Evolutionary conservation across 1,284 basidiomycete genomes (phyloP), one percentile per base, ranked within the genome.

Genomic region (Boletus chippewaensis): DNA sequence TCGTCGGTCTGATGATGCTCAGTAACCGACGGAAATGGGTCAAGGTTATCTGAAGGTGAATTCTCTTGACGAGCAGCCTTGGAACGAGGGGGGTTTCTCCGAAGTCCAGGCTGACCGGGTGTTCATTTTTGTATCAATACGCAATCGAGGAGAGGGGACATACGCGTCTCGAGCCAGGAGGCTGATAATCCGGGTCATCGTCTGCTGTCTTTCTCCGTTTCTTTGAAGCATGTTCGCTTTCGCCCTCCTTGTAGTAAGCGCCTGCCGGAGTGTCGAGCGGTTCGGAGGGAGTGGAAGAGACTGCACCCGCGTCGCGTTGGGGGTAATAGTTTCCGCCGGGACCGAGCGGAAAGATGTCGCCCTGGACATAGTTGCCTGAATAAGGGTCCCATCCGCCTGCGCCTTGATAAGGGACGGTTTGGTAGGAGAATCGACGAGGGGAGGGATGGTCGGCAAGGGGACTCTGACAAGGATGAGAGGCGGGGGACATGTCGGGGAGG

Each of bases 151-250:
- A 54, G 20, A 26, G 40, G 39, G 48, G 31, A 72, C 83, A 63
- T 64, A 83, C 80, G 59, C 81, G 77, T 70, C 75, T 77, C 47
- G 71, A 69, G 31, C 61, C 70, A 8, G 78, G 74, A 52, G 77
- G 75, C 34, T 74, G 71, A 61, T 81, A 78, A 57, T 82, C 81
- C 13, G 72, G 54, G 54, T 66, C 70, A 55, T 80, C 79, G 43
- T 78, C 74, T n/a, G 52, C 56, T 43, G 61, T 62, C 58, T 73
- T 75, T 54, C 77, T 78, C 45, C 78, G 74, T 70, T 79, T 85
- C 67, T 74, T 75, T 13, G 73, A 70, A 29, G 71, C 61, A 29
- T 64, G 64, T 40, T 74, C 74, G 32, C 69, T 69, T 54, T 73
- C 71, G 15, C 65, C 70, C 12, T 73, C 72, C 54, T 68, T 70